These are phyloP conservation scores for Artemisia argyi DNA, from an alignment of 129 eudicot genomes.

Conservation along the genomic window DNA sequence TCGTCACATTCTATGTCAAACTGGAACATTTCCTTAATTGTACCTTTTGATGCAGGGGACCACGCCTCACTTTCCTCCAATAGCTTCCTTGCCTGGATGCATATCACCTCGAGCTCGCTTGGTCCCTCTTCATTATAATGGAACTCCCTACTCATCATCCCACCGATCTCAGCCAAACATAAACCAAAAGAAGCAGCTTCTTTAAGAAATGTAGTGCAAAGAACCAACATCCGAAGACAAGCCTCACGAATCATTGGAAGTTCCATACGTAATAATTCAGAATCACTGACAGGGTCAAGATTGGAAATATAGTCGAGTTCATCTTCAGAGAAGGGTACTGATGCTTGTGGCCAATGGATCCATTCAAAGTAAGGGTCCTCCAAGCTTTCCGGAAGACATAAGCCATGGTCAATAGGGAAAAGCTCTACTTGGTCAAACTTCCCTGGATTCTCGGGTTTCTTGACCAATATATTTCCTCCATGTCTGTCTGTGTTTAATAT, in stretches of 20 bases:
- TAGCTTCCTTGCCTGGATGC: constrained; percentile 35
- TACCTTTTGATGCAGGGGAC: constrained; percentile 18
- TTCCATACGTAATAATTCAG: constrained; percentile 39
- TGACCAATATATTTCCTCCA: constrained; percentile 30
- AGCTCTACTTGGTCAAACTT: constrained; percentile 26
- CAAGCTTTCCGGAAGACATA: constrained; percentile 21
- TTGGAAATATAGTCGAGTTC: constrained; percentile 22
- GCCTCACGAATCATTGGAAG: constrained; percentile 50
- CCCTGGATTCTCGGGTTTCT: constrained; percentile 18
- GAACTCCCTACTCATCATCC: constrained; percentile 28
- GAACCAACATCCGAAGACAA: constrained; percentile 36
- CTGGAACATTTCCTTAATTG: constrained; percentile 27
- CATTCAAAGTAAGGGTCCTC: constrained; percentile 31
- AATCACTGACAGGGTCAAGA: constrained; percentile 39
- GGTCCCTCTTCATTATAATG: constrained; percentile 35
- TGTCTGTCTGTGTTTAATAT: constrained; percentile 31
- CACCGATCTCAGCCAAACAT: constrained; percentile 34
- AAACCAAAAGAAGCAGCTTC: constrained; percentile 41
- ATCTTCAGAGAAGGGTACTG: constrained; percentile 18
- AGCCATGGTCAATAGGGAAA: constrained; percentile 34
- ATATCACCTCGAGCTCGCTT: constrained; percentile 42
- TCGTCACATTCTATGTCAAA: constrained; percentile 45
- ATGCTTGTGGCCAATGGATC: constrained; percentile 35
- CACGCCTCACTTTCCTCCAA: constrained; percentile 18
- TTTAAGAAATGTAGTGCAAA: constrained; percentile 43